Evolutionary conservation across 805 yeast species (phyloP).

Genomic region (Scheffersomyces ergatensis): DNA sequence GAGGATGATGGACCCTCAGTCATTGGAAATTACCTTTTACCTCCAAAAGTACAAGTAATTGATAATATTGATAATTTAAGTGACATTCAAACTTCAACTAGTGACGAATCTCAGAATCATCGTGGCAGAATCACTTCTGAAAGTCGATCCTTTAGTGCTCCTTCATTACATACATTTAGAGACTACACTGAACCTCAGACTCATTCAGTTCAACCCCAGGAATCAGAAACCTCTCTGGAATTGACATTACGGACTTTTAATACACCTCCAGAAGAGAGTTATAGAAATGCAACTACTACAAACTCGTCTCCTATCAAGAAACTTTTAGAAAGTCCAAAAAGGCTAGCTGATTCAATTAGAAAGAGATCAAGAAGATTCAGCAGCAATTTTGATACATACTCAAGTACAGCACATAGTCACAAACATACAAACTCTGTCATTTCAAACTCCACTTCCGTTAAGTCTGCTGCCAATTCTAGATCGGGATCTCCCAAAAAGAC

Average conservation of each 20-base stretch:
- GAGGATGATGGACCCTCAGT: neutral
- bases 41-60: constrained; percentile 9
- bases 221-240: constrained; percentile 4
- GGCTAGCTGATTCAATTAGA: constrained; percentile 19
- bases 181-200: neutral
- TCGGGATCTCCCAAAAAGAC: constrained; percentile 33
- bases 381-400: constrained; percentile 1
- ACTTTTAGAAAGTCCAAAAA: constrained; percentile 28
- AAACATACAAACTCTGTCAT: constrained; percentile 25
- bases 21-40: constrained; percentile 1
- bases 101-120: neutral
- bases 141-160: constrained; percentile 35
- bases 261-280: constrained; percentile 8
- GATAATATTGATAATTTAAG: constrained; percentile 28
- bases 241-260: constrained; percentile 9
- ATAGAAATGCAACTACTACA: constrained; percentile 5
- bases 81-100: constrained; percentile 14
- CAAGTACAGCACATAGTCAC: constrained; percentile 10
- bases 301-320: constrained; percentile 32
- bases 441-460: constrained; percentile 23
- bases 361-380: constrained; percentile 13
- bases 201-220: neutral
- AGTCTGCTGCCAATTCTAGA: constrained; percentile 25
- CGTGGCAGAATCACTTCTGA: constrained; percentile 9
- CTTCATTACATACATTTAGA: constrained; percentile 39